Conservation (phyloP, 2,329 filamentous ascomycete genomes). For the Ascochyta clinopodiicola region DNA sequence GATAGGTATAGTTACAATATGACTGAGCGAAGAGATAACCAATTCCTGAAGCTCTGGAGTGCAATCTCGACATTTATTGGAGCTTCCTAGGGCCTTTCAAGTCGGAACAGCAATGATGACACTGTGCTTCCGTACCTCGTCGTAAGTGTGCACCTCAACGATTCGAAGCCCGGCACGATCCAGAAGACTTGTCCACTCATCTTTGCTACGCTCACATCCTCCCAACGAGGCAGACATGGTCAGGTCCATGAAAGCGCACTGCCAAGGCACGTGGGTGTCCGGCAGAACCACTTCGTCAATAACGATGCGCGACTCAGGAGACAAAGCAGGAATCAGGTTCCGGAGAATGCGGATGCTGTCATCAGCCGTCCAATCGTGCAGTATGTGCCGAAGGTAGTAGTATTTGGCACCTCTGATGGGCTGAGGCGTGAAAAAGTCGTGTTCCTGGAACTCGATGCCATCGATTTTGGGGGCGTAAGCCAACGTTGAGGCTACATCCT, state of each 20-base stretch:
- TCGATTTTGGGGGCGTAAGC: conserved; percentile 18
- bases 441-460: conserved; percentile 36
- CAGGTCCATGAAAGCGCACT: conserved; percentile 38
- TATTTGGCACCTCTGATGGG: conserved; percentile 38
- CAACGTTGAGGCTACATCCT: conserved; percentile 36
- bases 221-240: conserved; percentile 35
- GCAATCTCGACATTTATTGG: too few species aligned
- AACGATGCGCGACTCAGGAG: conserved; percentile 35
- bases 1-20: too few species aligned
- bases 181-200: conserved; percentile 29
- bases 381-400: conserved; percentile 42
- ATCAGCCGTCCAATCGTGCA: conserved; percentile 45
- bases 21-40: too few species aligned
- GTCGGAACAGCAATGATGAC: conserved; percentile 30
- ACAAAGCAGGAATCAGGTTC: conserved; percentile 34
- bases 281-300: conserved; percentile 44
- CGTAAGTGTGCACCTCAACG: conserved; percentile 34
- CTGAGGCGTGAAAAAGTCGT: conserved; percentile 45
- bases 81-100: too few species aligned
- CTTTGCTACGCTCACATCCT: conserved; percentile 34
- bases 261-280: conserved; percentile 38
- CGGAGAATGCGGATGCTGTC: conserved; percentile 37
- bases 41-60: too few species aligned
- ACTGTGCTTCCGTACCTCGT: conserved; percentile 29
- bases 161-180: conserved; percentile 35